A percentile compares a stretch with the other conserved stretches of the same genome.
These are phyloP conservation scores for Penicillium sp. DNA, from an alignment of 2,329 filamentous ascomycete genomes.

Conservation along the genomic window DNA sequence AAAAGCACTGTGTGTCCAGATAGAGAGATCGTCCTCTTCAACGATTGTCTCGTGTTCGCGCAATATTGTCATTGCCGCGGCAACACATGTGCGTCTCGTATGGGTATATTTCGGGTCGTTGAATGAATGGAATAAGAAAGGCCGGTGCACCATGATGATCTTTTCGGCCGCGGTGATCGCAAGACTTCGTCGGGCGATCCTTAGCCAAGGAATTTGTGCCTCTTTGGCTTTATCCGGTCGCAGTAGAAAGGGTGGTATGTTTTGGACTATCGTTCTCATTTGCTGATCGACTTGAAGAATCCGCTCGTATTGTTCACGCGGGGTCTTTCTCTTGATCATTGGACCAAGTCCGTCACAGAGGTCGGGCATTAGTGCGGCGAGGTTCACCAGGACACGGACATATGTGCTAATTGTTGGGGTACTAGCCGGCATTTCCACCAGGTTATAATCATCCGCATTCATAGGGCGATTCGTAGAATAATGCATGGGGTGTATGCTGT, in stretches of 20 bases:
- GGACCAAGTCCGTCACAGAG: constrained; percentile 40
- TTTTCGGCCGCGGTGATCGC: constrained; percentile 47
- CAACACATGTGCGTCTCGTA: constrained; percentile 42
- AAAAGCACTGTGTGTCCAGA: constrained; percentile 34
- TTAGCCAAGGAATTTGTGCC: constrained; percentile 38
- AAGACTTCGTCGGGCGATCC: constrained; percentile 40
- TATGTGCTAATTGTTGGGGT: constrained; percentile 31
- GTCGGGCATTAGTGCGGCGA: constrained; percentile 41
- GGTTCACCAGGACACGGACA: constrained; percentile 33
- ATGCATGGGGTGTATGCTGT: constrained; percentile 42
- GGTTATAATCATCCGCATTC: constrained; percentile 43
- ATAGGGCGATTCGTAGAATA: constrained; percentile 37
- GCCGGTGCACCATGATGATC: constrained; percentile 50
- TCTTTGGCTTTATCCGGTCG: constrained; percentile 32
- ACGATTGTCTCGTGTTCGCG: constrained; percentile 32
- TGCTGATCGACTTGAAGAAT: constrained; percentile 39
- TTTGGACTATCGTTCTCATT: constrained; percentile 40
- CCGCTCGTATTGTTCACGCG: constrained; percentile 43
- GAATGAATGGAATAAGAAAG: constrained; percentile 42
- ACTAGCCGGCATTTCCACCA: constrained; percentile 21
- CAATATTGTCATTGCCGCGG: constrained; percentile 46
- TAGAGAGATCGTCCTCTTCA: constrained; percentile 28
- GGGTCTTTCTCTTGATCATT: constrained; percentile 36
- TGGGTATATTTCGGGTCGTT: constrained; percentile 37
- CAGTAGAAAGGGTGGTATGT: constrained; percentile 35